Conservation (phyloP, 108 stramenopile genomes). For the Skeletonema costatum region DNA sequence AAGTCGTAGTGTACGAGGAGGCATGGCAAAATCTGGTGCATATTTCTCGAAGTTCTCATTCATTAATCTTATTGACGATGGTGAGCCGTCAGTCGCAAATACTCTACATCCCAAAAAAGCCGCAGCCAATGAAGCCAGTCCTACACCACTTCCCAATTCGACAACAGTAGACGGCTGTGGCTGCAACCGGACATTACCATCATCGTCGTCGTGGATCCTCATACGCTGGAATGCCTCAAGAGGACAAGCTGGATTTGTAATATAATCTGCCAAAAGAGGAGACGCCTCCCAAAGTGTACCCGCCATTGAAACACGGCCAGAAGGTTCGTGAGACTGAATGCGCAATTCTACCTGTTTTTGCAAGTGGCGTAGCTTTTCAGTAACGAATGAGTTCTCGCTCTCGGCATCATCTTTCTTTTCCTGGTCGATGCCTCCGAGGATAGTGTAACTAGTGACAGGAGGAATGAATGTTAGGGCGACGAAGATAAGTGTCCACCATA, state of each 20-base stretch:
- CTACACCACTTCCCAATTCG: conserved; percentile 25
- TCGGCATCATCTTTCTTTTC: conserved; percentile 3
- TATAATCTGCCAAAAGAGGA: conserved; percentile 25
- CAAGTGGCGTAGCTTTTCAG: conserved; percentile 17
- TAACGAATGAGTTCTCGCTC: conserved; percentile 2
- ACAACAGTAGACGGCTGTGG: conserved; percentile 16
- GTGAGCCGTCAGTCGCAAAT: conserved; percentile 21
- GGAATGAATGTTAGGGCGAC: neutral
- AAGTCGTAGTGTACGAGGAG: neutral
- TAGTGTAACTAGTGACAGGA: conserved; percentile 11
- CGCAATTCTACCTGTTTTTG: conserved; percentile 7
- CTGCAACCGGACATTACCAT: neutral
- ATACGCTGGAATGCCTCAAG: conserved; percentile 13
- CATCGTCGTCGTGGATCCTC: neutral
- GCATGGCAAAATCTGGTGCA: neutral
- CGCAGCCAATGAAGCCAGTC: conserved; percentile 21
- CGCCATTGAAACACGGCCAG: conserved; percentile 25
- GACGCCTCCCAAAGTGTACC: conserved; percentile 31
- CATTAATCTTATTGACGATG: conserved; percentile 15
- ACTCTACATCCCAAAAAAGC: conserved; percentile 26
- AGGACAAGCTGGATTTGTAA: conserved; percentile 23
- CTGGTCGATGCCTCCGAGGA: conserved; percentile 13
- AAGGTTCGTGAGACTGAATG: conserved; percentile 11
- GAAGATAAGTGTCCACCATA: neutral
- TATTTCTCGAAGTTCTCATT: conserved; percentile 27